A percentile compares a stretch with the other conserved stretches of the same genome.
Evolutionary conservation across 1,139 yeast genomes (phyloP).

Genomic region (Debaryomyces sp.): DNA sequence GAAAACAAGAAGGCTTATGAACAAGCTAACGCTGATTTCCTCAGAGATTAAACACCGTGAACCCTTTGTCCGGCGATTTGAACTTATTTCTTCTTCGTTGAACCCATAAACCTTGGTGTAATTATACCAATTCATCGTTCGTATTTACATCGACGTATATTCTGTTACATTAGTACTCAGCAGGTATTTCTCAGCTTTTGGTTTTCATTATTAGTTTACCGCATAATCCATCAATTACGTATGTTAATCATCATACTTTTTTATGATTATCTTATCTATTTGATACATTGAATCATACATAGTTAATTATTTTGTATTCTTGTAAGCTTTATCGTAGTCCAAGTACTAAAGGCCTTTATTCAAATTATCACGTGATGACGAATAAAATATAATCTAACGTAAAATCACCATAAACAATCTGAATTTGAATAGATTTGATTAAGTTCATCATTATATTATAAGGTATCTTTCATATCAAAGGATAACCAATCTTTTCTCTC

Average conservation of each 20-base stretch:
- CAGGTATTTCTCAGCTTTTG: background rate
- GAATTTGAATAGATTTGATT: background rate
- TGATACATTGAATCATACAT: slow-evolving; percentile 1
- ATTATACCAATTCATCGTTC: background rate
- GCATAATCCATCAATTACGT: background rate
- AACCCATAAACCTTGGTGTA: background rate
- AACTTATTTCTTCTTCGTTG: background rate
- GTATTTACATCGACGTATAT: background rate
- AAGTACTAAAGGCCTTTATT: background rate
- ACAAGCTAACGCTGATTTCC: slow-evolving; percentile 40
- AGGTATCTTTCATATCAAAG: background rate
- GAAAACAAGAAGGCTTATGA: slow-evolving; percentile 37
- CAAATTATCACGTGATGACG: background rate
- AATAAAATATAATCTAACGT: background rate
- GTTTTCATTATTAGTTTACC: background rate
- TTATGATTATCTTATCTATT: background rate
- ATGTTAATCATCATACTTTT: background rate
- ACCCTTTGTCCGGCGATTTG: background rate
- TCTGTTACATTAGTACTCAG: slow-evolving; percentile 1
- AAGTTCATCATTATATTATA: background rate
- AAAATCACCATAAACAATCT: background rate
- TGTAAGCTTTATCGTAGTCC: background rate
- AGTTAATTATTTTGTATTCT: background rate
- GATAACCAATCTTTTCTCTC: no score
- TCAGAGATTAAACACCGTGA: slow-evolving; percentile 25